Conservation (phyloP, 768 basidiomycete species). For the Amanita thiersii region DNA sequence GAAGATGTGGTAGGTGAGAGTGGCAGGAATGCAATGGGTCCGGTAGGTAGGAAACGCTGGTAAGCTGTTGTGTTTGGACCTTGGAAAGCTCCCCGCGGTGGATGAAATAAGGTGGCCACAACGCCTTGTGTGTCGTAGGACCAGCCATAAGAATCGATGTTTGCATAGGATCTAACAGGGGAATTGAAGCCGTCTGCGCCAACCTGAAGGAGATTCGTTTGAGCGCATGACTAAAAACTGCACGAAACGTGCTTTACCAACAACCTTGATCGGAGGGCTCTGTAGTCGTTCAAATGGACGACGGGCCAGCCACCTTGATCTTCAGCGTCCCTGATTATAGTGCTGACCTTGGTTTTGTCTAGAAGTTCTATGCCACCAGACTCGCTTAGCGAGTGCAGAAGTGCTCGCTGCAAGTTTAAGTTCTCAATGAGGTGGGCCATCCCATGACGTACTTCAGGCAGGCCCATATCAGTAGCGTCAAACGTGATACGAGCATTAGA, state of each 20-base stretch:
- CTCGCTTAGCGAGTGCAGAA: constrained; percentile 54
- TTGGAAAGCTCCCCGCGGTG: constrained; percentile 53
- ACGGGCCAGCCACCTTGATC: constrained; percentile 69
- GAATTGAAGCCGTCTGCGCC: constrained; percentile 96
- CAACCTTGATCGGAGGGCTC: constrained; percentile 60
- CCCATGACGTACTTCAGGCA: constrained; percentile 19
- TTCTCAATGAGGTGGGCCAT: constrained; percentile 92
- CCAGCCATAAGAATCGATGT: constrained; percentile 87
- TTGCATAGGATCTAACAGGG: constrained; percentile 80
- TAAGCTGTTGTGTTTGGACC: constrained; percentile 74
- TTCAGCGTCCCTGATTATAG: constrained; percentile 49
- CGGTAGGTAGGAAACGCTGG: constrained; percentile 91
- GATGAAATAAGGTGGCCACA: constrained; percentile 81
- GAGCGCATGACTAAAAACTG: not conserved
- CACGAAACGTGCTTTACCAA: constrained; percentile 40
- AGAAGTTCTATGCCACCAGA: constrained; percentile 51
- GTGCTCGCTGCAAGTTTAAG: constrained; percentile 82
- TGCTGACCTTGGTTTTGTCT: constrained; percentile 68
- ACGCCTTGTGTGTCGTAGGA: constrained; percentile 83
- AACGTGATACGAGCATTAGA: constrained; percentile 76
- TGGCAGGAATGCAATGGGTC: constrained; percentile 93
- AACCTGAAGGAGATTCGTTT: constrained; percentile 39
- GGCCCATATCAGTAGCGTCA: constrained; percentile 40
- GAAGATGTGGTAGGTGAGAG: constrained; percentile 73
- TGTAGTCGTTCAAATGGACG: constrained; percentile 64